phyloP scores from a whole-genome alignment of 164 flowering plant genomes.

The Cinnamomum micranthum region DNA sequence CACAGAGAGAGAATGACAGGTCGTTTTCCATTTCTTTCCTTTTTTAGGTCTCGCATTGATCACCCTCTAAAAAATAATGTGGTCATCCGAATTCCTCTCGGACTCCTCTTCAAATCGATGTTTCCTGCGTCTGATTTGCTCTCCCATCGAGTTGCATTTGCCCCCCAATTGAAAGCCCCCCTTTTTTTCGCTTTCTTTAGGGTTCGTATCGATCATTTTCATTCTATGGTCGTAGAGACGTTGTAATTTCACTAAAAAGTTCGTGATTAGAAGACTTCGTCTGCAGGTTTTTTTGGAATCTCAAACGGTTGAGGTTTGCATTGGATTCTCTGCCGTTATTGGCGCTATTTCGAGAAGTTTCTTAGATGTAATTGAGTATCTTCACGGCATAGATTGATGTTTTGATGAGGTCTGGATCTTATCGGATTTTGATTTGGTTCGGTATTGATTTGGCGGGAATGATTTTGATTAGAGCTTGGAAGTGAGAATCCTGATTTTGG shows the following conservation, averaged over 20 bases:
- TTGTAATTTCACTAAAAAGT: neutral
- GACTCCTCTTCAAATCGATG: neutral
- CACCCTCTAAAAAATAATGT: neutral
- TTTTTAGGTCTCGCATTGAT: slow-evolving; percentile 13
- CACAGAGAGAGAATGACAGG: slow-evolving; percentile 13
- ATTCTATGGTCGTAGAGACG: neutral
- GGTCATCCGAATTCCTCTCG: slow-evolving; percentile 16
- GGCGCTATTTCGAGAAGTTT: no score
- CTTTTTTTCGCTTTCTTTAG: neutral
- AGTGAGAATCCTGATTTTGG: neutral
- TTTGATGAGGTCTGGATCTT: neutral
- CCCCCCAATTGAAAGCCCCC: neutral
- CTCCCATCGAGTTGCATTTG: neutral
- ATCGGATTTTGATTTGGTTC: neutral
- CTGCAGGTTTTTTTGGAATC: neutral
- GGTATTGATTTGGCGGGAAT: neutral
- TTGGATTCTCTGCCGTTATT: no score
- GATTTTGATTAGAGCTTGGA: neutral
- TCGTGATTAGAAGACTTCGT: neutral
- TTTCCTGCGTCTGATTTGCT: neutral
- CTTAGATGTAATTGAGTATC: no score
- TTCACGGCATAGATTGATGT: neutral
- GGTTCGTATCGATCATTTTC: neutral
- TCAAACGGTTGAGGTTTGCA: no score
- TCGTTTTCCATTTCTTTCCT: slow-evolving; percentile 10